Conservation (phyloP, 2,329 filamentous ascomycete genomes). For the Dryadomyces quercivorus region DNA sequence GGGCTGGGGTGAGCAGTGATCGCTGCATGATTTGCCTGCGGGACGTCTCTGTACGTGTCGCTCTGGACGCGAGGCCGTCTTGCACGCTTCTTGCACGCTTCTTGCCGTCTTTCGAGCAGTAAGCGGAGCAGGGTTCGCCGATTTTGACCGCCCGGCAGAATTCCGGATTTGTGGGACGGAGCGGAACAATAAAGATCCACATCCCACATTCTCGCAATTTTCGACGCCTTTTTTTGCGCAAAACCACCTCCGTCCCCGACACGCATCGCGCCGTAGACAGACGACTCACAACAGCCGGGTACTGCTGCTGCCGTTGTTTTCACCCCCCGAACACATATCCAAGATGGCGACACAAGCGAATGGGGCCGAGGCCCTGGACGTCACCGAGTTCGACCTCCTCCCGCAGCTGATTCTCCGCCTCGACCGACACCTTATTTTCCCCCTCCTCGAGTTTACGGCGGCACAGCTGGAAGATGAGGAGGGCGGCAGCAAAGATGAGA, state of each 20-base stretch:
- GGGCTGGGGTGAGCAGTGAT: too few relatives aligned
- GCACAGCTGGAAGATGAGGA: constrained; percentile 68
- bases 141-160: constrained; percentile 13
- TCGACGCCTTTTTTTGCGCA: constrained; percentile 5
- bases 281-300: background rate
- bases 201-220: constrained; percentile 10
- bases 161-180: background rate
- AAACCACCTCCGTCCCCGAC: background rate
- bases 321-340: background rate
- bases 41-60: too few relatives aligned
- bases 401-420: constrained; percentile 84
- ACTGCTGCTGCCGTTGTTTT: background rate
- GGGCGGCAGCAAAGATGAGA: constrained; percentile 38
- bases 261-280: background rate
- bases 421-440: constrained; percentile 93
- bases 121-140: too few relatives aligned
- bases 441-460: constrained; percentile 82
- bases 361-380: constrained; percentile 2
- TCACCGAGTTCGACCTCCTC: constrained; percentile 41
- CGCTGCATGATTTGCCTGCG: too few relatives aligned
- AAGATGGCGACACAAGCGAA: constrained; percentile 7
- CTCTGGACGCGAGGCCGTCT: too few relatives aligned
- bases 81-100: too few relatives aligned
- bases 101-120: too few relatives aligned
- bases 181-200: constrained; percentile 7